Base-by-base conservation (phyloP, 2,329 filamentous ascomycete genomes). In the Talaromyces sp. region DNA sequence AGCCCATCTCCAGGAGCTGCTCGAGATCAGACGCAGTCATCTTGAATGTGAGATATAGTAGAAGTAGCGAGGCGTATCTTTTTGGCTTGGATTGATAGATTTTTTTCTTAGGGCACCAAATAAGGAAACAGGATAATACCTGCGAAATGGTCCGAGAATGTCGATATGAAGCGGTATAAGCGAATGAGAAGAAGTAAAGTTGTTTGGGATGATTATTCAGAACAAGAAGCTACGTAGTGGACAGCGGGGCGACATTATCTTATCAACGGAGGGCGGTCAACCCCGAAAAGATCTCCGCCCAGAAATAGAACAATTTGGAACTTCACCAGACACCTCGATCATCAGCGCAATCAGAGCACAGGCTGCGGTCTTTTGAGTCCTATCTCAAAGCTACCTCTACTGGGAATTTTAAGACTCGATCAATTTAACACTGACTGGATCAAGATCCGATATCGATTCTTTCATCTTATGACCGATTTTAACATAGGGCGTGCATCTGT, bases 1-100 rank as follows among this genome's bases (percentile, higher is more conserved):
- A 99, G 78, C 87, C 87, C 87, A 89, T 89, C 66, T 87, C 86
- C 71, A 87, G 76, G 71, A 89, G 85, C 74, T 84, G 82, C 52
- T 88, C 83, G 43, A 88, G 79, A 73, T 89, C 87, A 65, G 83
- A 82, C 6, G 79, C 73, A 62, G 81, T 70, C 75, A 78, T 78
- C 58, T 15, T 72, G 45, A 33, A 27, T 56, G 47, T 45, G 27
- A 31, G 27, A 31, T 31, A 31, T 5, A 31, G 4, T 31, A 31
- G 27, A 31, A 31, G 27, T 31, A 31, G 27, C 27, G 27, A 5
- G 27, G 27, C 27, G 27, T 31, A 31, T 31, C 27, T 31, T 5
- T 31, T 6, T 31, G 27, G 27, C 27, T 31, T 31, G 25, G 11
- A 19, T n/a, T 31, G 22, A 22, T 22, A 2, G 22, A 22, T 22